Conservation (phyloP, 768 basidiomycete species). For the Russula vinacea region DNA sequence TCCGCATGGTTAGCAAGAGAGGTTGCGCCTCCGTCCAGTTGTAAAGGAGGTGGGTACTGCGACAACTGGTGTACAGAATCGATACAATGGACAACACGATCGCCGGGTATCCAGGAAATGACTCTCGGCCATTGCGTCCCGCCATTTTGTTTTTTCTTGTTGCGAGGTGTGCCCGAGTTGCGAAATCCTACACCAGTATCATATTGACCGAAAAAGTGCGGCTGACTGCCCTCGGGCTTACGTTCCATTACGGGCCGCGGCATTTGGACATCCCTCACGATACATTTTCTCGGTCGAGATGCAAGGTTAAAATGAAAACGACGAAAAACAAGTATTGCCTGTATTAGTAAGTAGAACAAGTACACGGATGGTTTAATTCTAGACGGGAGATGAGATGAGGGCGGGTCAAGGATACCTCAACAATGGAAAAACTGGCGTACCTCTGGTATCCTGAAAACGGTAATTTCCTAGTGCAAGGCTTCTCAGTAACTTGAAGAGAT, state of each 20-base stretch:
- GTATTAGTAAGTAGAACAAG: slow-evolving; percentile 13
- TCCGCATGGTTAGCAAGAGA: too few species aligned
- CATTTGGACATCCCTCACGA: background rate
- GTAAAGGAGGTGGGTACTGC: too few species aligned
- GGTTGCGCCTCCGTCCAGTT: too few species aligned
- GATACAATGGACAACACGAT: too few species aligned
- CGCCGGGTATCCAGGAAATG: too few species aligned
- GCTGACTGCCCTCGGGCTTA: background rate
- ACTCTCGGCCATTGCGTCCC: too few species aligned
- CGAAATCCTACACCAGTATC: too few species aligned
- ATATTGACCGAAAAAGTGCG: too few species aligned
- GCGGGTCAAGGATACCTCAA: background rate
- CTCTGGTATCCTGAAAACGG: slow-evolving; percentile 87
- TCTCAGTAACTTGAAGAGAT: background rate
- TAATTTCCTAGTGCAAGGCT: slow-evolving; percentile 60
- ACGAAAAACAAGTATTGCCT: slow-evolving; percentile 19
- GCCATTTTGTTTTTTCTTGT: too few species aligned
- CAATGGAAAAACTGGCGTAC: slow-evolving; percentile 38
- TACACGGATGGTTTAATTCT: slow-evolving; percentile 23
- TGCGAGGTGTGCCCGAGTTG: too few species aligned
- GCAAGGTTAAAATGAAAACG: slow-evolving; percentile 1
- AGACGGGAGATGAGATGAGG: background rate
- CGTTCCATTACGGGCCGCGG: background rate
- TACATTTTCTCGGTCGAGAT: background rate
- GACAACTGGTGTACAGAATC: too few species aligned